Base-by-base conservation (phyloP, 805 yeast species). In the Candida sphagnicola region DNA sequence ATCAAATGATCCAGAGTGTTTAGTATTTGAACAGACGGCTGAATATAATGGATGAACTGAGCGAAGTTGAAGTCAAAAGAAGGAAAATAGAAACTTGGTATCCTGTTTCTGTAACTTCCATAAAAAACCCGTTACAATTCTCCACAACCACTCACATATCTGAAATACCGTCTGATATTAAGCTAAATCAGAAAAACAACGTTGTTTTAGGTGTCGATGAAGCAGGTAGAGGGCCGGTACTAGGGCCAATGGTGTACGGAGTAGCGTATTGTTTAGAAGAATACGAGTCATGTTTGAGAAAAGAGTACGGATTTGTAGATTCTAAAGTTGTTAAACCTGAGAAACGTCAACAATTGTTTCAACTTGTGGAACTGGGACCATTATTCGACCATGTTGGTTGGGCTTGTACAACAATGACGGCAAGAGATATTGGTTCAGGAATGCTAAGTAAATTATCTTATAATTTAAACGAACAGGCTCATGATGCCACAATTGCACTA, bases 161-260 rank as follows among this genome's bases (percentile, higher is more conserved):
- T 0, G 63, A 59, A 0, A 60, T 81, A 2, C 89, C 89, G 0
- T 36, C 31, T 2, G 43, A 32, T 6, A 54, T 77, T 14, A 24
- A 39, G 10, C 53, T 52, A 10, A 45, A 63, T 29, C 62, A 67
- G 1, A 41, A 48, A 1, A 65, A 59, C 10, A 67, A 73, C 0
- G 73, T 81, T 1, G 71, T 81, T 6, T 61, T 93, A 8, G 99
- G 99, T 1, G 95, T 93, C 1, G 99, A 93, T 59, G 99, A 93
- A 57, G 99, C 99, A 0, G 99, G 99, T 1, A 73, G 99, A 48
- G 99, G 99, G 0, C 99, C 99, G 0, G 97, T 95, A 0, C 53
- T 95, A 29, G 99, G 99, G 0, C 95, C 98, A 0, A 93, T 93
- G 99, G 99, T 93, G 2, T 93, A 93, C 54, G 95, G 95, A 3